phyloP scores from a whole-genome alignment of 192 early-diverging fungal genomes.

The Kappamyces sp. region DNA sequence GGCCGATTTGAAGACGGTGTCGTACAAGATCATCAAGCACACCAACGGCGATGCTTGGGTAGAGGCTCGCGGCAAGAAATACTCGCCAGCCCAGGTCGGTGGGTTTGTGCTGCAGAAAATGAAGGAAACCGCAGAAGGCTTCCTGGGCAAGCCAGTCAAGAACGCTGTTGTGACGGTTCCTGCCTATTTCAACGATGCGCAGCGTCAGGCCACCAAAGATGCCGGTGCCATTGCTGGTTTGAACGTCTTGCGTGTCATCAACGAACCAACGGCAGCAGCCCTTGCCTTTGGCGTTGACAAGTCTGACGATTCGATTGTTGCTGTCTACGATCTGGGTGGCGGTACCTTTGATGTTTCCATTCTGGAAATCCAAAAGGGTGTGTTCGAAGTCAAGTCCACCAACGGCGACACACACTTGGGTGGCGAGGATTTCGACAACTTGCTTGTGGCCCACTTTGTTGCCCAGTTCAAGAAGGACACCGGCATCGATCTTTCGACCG shows the following conservation, averaged over 20 bases:
- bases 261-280: slow-evolving; percentile 93
- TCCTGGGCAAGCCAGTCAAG: slow-evolving; percentile 73
- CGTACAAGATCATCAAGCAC: slow-evolving; percentile 94
- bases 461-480: slow-evolving; percentile 90
- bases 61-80: slow-evolving; percentile 87
- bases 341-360: slow-evolving; percentile 99
- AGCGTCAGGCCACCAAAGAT: slow-evolving; percentile 95
- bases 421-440: slow-evolving; percentile 63
- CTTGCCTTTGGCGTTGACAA: slow-evolving; percentile 86
- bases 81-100: slow-evolving; percentile 93
- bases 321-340: slow-evolving; percentile 96
- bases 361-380: slow-evolving; percentile 95
- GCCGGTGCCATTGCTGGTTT: slow-evolving; percentile 86
- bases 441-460: slow-evolving; percentile 69
- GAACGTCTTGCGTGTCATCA: slow-evolving; percentile 89
- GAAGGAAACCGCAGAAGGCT: slow-evolving; percentile 88
- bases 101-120: slow-evolving; percentile 97
- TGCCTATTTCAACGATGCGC: slow-evolving; percentile 97
- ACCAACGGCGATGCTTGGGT: slow-evolving; percentile 98
- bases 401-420: slow-evolving; percentile 87
- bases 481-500: slow-evolving; percentile 73
- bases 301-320: slow-evolving; percentile 78
- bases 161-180: slow-evolving; percentile 95
- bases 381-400: slow-evolving; percentile 98
- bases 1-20: slow-evolving; percentile 79